These are phyloP conservation scores for Termitomyces sp. DNA, from an alignment of 768 basidiomycete genomes.

Conservation along the genomic window DNA sequence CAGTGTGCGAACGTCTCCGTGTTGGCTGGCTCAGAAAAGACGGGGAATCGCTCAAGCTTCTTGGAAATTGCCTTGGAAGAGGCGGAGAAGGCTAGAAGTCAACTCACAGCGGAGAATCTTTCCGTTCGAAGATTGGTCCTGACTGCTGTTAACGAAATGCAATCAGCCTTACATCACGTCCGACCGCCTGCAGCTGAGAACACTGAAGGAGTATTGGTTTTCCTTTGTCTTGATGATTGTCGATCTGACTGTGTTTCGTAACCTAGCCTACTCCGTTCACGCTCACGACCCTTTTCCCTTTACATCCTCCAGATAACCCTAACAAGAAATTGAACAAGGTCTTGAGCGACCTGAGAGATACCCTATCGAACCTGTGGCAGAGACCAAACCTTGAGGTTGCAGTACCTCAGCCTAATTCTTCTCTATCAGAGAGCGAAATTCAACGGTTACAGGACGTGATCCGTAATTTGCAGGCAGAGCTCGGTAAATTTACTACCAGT, in stretches of 20 bases:
- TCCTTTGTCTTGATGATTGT: conserved; percentile 1
- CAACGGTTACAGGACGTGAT: conserved; percentile 49
- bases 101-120: conserved; percentile 63
- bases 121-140: conserved; percentile 58
- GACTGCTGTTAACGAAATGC: conserved; percentile 61
- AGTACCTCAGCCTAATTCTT: conserved; percentile 13
- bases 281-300: conserved; percentile 48
- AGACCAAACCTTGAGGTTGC: conserved; percentile 17
- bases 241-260: conserved; percentile 1
- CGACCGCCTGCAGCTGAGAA: conserved; percentile 34
- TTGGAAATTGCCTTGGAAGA: conserved; percentile 70
- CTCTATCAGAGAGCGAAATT: conserved; percentile 38
- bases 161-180: conserved; percentile 48
- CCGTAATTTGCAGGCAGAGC: conserved; percentile 47
- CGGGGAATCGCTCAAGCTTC: conserved; percentile 51
- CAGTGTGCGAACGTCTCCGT: conserved; percentile 49
- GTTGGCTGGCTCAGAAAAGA: conserved; percentile 38
- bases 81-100: conserved; percentile 62
- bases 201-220: conserved; percentile 43
- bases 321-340: conserved; percentile 44
- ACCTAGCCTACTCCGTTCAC: conserved; percentile 43
- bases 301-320: conserved; percentile 46
- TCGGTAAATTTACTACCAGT: conserved; percentile 41
- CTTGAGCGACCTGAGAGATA: conserved; percentile 37
- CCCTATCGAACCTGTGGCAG: conserved; percentile 27